Evolutionary conservation across 2,329 filamentous ascomycete species (phyloP), one percentile per base, ranked within the genome.

Genomic region (Penicillium sp.): DNA sequence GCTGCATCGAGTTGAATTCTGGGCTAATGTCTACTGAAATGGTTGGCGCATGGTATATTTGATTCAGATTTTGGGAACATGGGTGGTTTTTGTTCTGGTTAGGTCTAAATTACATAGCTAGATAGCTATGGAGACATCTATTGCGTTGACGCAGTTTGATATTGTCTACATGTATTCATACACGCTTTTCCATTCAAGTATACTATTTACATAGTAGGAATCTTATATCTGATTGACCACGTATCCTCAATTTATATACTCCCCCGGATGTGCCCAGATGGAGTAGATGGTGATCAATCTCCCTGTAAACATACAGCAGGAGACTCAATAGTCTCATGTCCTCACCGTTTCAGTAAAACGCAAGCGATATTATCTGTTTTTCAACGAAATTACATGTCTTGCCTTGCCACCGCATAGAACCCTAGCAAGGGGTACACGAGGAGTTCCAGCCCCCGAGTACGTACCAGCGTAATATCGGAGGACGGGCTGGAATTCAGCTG

Each of bases 1-100:
- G 10, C 20, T 13, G 20, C 11, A 48, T 26, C 20, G 13, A 14
- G 10, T 48, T 6, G 13, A 10, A 20, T 37, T 50, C 40, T 7
- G 31, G 50, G 54, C 39, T 50, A 54, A 51, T 57, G 46, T 59
- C 42, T 51, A 51, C 24, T 52, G 53, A 16, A 35, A 45, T 26
- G 8, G 31, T 35, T 52, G 50, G 50, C 50, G 50, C 22, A 42
- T 24, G 38, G 20, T 31, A 20, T 18, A 16, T 32, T n/a, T n/a
- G n/a, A n/a, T n/a, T n/a, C n/a, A n/a, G 18, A 32, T 48, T 47
- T 31, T 26, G 11, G 32, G 31, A 13, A 31, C 8, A n/a, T n/a
- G 14, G 24, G 37, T 24, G 11, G 35, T 22, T 32, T 13, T 31
- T 20, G 5, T 42, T 42, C 11, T 24, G 5, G 2, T 32, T 47